Conservation (phyloP, 2,329 filamentous ascomycete species). For the Biscogniauxia mediterranea region DNA sequence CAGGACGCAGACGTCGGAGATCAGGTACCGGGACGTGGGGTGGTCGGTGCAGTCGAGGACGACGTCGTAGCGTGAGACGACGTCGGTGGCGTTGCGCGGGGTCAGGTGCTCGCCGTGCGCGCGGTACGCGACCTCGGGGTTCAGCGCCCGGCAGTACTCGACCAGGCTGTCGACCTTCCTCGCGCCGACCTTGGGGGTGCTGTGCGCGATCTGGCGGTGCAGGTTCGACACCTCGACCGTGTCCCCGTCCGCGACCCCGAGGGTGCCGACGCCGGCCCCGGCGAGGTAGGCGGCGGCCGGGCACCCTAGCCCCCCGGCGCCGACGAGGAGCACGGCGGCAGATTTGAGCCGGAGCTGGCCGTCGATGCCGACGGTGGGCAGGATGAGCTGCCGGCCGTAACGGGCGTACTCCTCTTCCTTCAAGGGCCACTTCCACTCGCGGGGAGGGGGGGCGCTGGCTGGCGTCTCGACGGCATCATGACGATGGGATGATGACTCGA, state of each 20-base stretch:
- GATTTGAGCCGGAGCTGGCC: constrained; percentile 73
- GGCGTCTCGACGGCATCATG: constrained; percentile 2
- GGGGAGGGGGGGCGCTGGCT: constrained; percentile 2
- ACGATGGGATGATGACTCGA: constrained; percentile 32
- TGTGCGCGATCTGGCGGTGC: constrained; percentile 86
- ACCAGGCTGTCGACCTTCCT: constrained; percentile 79
- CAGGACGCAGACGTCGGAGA: constrained; percentile 85
- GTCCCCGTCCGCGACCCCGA: constrained; percentile 88
- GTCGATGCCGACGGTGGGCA: constrained; percentile 75
- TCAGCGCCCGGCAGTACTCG: constrained; percentile 57
- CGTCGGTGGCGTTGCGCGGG: constrained; percentile 62
- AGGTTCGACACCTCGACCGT: constrained; percentile 85
- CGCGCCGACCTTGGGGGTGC: constrained; percentile 66
- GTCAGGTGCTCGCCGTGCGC: constrained; percentile 64
- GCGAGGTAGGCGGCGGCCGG: constrained; percentile 91
- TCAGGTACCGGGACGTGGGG: constrained; percentile 85
- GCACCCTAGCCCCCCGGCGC: constrained; percentile 86
- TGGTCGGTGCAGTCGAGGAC: constrained; percentile 96
- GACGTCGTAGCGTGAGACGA: constrained; percentile 72
- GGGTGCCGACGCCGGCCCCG: constrained; percentile 78
- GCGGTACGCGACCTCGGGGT: constrained; percentile 66
- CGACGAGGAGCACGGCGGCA: constrained; percentile 75
- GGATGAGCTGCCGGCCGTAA: constrained; percentile 88
- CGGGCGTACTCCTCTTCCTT: constrained; percentile 72
- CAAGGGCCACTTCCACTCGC: constrained; percentile 64